Conservation (phyloP, 2,329 filamentous ascomycete genomes). For the Calonectria pteridis region DNA sequence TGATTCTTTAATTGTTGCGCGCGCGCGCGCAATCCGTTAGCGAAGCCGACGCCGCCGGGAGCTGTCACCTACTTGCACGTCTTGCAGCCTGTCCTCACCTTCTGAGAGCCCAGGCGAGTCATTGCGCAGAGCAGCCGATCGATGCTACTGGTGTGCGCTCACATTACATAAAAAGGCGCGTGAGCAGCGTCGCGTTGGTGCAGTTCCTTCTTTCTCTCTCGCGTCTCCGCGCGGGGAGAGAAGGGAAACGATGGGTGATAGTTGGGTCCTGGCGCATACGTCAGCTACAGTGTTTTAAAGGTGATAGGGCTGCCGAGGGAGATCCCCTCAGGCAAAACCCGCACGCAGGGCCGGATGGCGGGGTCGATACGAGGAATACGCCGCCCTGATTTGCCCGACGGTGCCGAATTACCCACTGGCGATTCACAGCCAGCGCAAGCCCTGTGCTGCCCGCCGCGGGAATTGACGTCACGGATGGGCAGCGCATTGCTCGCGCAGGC, state of each 20-base stretch:
- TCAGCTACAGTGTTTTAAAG: slow-evolving; percentile 1
- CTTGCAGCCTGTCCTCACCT: slow-evolving; percentile 61
- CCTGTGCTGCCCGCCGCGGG: neutral
- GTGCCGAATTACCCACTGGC: slow-evolving; percentile 18
- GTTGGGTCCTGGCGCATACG: neutral
- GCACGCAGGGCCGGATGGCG: neutral
- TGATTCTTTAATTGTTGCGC: slow-evolving; percentile 53
- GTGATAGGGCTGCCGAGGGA: neutral
- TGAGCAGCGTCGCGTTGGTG: neutral
- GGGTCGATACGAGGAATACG: slow-evolving; percentile 26
- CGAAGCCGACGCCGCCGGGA: neutral
- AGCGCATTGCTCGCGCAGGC: neutral
- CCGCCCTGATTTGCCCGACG: neutral
- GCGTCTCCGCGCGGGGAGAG: neutral
- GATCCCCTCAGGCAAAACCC: neutral
- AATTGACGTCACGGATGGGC: neutral
- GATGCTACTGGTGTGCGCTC: neutral
- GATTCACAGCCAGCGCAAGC: neutral
- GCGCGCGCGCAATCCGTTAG: neutral
- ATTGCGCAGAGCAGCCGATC: slow-evolving; percentile 27
- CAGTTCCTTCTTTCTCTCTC: neutral
- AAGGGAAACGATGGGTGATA: neutral
- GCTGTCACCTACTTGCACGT: slow-evolving; percentile 64
- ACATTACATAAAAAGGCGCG: neutral
- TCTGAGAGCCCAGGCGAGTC: slow-evolving; percentile 44